Evolutionary conservation across 352 stramenopile species (phyloP), one percentile per base, ranked within the genome.

Genomic region (Pythium monospermum): DNA sequence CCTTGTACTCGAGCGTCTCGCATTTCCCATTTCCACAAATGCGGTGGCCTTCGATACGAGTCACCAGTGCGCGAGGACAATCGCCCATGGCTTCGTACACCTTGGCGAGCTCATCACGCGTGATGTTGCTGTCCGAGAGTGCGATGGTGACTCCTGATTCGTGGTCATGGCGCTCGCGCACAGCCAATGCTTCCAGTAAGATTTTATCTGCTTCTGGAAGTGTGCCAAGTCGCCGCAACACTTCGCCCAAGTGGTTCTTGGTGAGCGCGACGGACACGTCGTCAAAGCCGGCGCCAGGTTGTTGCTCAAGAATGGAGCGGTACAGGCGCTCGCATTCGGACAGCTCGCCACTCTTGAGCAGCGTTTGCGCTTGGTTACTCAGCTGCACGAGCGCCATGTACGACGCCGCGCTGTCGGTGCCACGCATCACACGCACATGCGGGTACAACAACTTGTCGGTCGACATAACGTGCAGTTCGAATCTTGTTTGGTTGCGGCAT

Each of bases 21-120:
- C 76, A 90, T 3, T 57, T 60, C 0, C 68, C 69, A 30, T 75
- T 79, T 19, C 62, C 53, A 30, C 78, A 90, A 44, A 85, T 76
- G 55, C 73, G 75, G 26, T 71, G 78, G 36, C 49, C 64, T 0
- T 59, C 54, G 25, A 65, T 57, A 27, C 78, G 76, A 18, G 68
- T 69, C 18, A 57, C 37, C 40, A 80, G 57, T 41, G 76, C 80
- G 23, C 50, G 67, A 13, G 50, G 33, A 43, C 64, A 81, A 46
- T 88, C 68, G 35, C 77, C 77, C 31, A 69, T 69, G 39, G 77
- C 74, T 56, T 88, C 74, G 50, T 76, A 80, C 37, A 85, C 68
- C 38, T 88, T 88, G 41, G 64, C 77, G 27, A 88, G 48, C 52
- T 88, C 74, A n/a, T 88, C 74, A 10, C 77, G 74, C 59, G 77